phyloP scores from a whole-genome alignment of 73 alveolate genomes.

The Tetrahymena thermophila region DNA sequence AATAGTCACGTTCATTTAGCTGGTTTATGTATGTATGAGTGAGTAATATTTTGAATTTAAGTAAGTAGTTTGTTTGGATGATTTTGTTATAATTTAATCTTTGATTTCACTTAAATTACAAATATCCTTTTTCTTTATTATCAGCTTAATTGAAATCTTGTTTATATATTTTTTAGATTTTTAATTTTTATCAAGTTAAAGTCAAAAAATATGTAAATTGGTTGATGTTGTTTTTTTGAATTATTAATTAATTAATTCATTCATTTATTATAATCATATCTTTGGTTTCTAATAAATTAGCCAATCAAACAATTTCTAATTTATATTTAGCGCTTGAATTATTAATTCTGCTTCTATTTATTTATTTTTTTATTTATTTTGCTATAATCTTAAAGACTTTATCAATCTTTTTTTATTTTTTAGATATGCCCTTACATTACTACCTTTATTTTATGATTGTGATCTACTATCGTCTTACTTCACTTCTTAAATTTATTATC shows the following conservation, averaged over 20 bases:
- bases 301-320: not conserved
- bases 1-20: not conserved
- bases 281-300: not conserved
- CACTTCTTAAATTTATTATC: not conserved
- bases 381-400: not conserved
- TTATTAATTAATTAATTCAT: too few species aligned
- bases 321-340: not conserved
- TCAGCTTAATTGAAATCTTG: not conserved
- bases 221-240: not conserved
- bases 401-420: too few species aligned
- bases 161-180: not conserved
- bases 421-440: not conserved
- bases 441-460: not conserved
- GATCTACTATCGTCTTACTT: not conserved
- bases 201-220: not conserved
- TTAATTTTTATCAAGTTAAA: not conserved
- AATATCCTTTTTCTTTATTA: not conserved
- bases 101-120: not conserved
- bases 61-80: not conserved
- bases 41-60: not conserved
- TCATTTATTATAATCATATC: not conserved
- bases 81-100: not conserved
- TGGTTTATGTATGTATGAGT: too few species aligned
- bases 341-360: too few species aligned
- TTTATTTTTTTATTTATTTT: too few species aligned